Conservation (phyloP, 2,329 filamentous ascomycete genomes). For the Monilinia fructicola region DNA sequence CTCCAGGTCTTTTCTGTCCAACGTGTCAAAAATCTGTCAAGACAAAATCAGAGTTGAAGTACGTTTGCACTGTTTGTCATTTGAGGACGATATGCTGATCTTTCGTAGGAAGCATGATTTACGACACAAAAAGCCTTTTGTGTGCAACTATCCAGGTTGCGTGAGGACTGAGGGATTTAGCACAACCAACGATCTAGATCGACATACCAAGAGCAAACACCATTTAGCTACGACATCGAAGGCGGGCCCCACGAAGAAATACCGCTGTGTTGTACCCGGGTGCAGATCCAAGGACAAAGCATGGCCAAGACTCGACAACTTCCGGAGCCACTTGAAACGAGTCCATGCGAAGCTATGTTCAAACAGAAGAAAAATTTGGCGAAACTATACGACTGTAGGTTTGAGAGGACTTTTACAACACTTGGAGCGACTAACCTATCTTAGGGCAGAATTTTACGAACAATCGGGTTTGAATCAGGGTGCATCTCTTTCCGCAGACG, state of each 20-base stretch:
- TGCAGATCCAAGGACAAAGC: conserved; percentile 64
- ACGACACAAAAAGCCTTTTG: conserved; percentile 66
- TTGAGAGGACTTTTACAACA: conserved; percentile 20
- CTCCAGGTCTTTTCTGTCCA: conserved; percentile 41
- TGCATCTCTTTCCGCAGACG: conserved; percentile 10
- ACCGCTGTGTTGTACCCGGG: conserved; percentile 56
- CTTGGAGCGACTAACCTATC: conserved; percentile 10
- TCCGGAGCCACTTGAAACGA: conserved; percentile 72
- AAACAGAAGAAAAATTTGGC: conserved; percentile 43
- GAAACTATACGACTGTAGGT: conserved; percentile 49
- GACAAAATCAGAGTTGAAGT: conserved; percentile 59
- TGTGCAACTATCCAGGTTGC: conserved; percentile 61
- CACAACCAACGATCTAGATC: conserved; percentile 76
- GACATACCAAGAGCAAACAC: conserved; percentile 75
- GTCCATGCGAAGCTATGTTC: conserved; percentile 54
- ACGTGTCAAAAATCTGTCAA: conserved; percentile 47
- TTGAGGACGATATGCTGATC: conserved; percentile 30
- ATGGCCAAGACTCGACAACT: conserved; percentile 85
- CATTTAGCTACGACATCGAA: conserved; percentile 45
- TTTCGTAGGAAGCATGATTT: conserved; percentile 67
- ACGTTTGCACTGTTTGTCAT: conserved; percentile 33
- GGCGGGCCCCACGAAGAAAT: conserved; percentile 51
- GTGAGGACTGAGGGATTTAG: conserved; percentile 66
- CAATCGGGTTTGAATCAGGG: conserved; percentile 22
- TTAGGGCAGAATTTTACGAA: conserved; percentile 33